A percentile compares a stretch with the other conserved stretches of the same genome.
Conservation (phyloP, 23 red algal genomes). For the Gracilaria domingensis region DNA sequence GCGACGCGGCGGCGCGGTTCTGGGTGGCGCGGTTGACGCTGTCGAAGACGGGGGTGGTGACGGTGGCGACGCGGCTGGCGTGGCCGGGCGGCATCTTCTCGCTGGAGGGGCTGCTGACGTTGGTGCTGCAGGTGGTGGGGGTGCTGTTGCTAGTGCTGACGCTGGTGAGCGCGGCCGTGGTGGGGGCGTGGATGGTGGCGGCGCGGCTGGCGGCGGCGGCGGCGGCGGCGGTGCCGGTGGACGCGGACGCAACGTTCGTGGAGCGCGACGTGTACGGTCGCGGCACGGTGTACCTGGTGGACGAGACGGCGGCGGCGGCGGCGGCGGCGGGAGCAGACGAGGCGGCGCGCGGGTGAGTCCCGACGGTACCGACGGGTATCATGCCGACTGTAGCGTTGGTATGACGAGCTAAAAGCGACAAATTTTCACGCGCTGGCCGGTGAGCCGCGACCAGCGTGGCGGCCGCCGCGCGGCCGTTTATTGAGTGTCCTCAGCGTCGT, state of each 20-base stretch:
- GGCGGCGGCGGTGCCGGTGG: conserved; percentile 38
- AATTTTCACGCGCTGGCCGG: neutral
- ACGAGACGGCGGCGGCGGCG: neutral
- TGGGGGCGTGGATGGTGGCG: conserved; percentile 52
- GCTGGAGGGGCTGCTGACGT: conserved; percentile 53
- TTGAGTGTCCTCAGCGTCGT: neutral
- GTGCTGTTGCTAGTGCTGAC: conserved; percentile 37
- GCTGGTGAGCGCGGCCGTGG: conserved; percentile 26
- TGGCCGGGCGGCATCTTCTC: conserved; percentile 58
- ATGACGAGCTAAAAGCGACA: too few species aligned
- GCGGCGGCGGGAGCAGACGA: neutral
- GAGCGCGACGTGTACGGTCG: conserved; percentile 76
- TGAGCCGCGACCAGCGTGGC: conserved; percentile 10
- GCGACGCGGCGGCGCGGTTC: neutral
- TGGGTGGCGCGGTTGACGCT: conserved; percentile 19
- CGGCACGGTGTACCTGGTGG: conserved; percentile 53
- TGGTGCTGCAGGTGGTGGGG: conserved; percentile 59
- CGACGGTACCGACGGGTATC: too few species aligned
- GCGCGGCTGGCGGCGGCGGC: conserved; percentile 40
- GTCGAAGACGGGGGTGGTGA: conserved; percentile 46
- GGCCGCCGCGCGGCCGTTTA: too few species aligned
- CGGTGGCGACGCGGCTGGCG: conserved; percentile 45
- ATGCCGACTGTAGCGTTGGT: neutral
- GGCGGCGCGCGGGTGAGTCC: neutral
- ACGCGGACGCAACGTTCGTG: conserved; percentile 61